Evolutionary conservation across 805 yeast species (phyloP).

Genomic region (Lipomyces oligophaga): DNA sequence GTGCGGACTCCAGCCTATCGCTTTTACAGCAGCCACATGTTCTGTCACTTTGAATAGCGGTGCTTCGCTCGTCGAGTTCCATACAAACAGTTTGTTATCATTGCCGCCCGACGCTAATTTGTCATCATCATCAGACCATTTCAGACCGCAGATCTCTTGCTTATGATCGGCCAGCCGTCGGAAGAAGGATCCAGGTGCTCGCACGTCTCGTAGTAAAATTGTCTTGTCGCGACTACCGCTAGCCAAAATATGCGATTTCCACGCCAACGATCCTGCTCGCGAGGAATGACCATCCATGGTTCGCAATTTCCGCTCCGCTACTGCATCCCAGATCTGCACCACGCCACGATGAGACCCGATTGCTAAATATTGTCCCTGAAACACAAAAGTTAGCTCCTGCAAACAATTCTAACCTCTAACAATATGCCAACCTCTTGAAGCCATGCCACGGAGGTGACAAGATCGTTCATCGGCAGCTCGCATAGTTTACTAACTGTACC

Average conservation of each 20-base stretch:
- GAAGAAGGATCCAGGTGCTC: constrained; percentile 78
- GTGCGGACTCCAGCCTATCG: constrained; percentile 96
- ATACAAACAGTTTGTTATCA: constrained; percentile 79
- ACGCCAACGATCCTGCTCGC: constrained; percentile 79
- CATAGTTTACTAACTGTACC: constrained; percentile 81
- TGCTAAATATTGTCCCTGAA: constrained; percentile 79
- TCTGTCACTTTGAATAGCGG: constrained; percentile 75
- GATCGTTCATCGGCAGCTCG: constrained; percentile 63
- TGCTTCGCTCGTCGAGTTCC: constrained; percentile 69
- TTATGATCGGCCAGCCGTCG: constrained; percentile 68
- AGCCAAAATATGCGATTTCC: constrained; percentile 87
- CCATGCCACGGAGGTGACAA: constrained; percentile 85
- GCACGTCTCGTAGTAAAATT: constrained; percentile 85
- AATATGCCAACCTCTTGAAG: constrained; percentile 53
- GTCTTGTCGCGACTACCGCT: constrained; percentile 84
- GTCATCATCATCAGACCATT: constrained; percentile 89
- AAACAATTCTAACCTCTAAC: neutral
- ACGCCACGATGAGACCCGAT: constrained; percentile 83
- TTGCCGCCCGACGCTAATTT: constrained; percentile 94
- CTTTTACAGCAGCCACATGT: constrained; percentile 94
- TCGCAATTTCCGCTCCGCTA: constrained; percentile 73
- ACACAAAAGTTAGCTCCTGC: neutral
- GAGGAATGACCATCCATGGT: constrained; percentile 88
- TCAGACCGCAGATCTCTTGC: constrained; percentile 94
- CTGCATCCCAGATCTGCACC: constrained; percentile 94